Base-by-base conservation (phyloP, 192 early-diverging fungal genomes). In the Phycomyces nitens region DNA sequence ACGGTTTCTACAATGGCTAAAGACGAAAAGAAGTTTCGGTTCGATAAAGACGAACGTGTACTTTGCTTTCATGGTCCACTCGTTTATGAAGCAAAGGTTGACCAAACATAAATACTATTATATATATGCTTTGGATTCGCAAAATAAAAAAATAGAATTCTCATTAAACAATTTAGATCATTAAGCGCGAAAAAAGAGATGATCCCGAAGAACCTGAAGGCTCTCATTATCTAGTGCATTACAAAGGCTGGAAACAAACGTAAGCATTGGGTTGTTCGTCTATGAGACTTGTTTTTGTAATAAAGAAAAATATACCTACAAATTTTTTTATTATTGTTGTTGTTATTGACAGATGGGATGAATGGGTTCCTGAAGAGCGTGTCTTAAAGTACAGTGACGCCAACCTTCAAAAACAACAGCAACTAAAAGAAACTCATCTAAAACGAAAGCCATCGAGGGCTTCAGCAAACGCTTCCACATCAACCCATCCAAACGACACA, bases 221-320 rank as follows among this genome's bases (percentile, higher is more conserved):
- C 3, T 86, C 87, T 2, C 88, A 89, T 60, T 99, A 99, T 77
- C 89, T 92, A 68, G 88, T 99, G 10, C 97, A 99, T 70, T 99
- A 99, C 79, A 91, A 94, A 60, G 95, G 97, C 38, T 99, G 97
- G 97, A 98, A 98, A 75, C 88, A 90, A 59, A 95, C 91, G 93
- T 94, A 78, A 71, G 82, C 51, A 20, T n/a, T n/a, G n/a, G n/a
- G n/a, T n/a, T n/a, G n/a, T n/a, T n/a, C n/a, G n/a, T n/a, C n/a
- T n/a, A n/a, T n/a, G n/a, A n/a, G n/a, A n/a, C n/a, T n/a, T n/a
- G n/a, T n/a, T n/a, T n/a, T n/a, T n/a, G n/a, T n/a, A n/a, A n/a
- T n/a, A n/a, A n/a, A n/a, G n/a, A 38, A 34, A 34, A 34, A 34
- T 34, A 2, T 5, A 34, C 29, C 2, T 5, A 5, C 23, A 14